These are phyloP conservation scores for Talaromyces sp. DNA, from an alignment of 2,329 filamentous ascomycete species.

Conservation along the genomic window DNA sequence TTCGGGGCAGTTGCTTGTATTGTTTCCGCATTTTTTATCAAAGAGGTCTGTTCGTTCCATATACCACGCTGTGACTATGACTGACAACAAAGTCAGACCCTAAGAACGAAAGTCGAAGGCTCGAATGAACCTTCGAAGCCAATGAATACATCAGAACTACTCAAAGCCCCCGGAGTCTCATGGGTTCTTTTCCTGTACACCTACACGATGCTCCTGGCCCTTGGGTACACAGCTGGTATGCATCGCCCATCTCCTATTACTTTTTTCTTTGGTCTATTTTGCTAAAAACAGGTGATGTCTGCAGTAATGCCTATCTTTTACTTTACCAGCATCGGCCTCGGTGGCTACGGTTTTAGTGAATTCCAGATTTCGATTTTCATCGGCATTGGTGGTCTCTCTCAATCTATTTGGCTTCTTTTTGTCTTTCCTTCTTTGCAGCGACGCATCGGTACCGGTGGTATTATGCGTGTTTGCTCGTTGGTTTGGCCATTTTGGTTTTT, in stretches of 20 bases:
- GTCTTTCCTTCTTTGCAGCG: slow-evolving; percentile 65
- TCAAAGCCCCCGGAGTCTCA: slow-evolving; percentile 61
- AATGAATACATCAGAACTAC: slow-evolving; percentile 38
- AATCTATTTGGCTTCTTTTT: slow-evolving; percentile 67
- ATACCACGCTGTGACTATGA: slow-evolving; percentile 14
- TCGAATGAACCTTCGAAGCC: not conserved
- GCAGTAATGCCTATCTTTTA: slow-evolving; percentile 61
- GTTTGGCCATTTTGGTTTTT: slow-evolving; percentile 61
- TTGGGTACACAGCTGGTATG: slow-evolving; percentile 57
- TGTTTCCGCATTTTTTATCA: slow-evolving; percentile 52
- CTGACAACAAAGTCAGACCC: slow-evolving; percentile 21
- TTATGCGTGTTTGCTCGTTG: slow-evolving; percentile 56
- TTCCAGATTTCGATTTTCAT: slow-evolving; percentile 64
- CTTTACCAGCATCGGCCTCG: slow-evolving; percentile 58
- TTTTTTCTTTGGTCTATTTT: not conserved
- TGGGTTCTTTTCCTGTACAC: slow-evolving; percentile 62
- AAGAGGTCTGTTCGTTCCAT: slow-evolving; percentile 44
- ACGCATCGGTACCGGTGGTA: slow-evolving; percentile 60
- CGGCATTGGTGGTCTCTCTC: slow-evolving; percentile 59
- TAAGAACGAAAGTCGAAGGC: slow-evolving; percentile 21
- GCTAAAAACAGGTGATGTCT: not conserved
- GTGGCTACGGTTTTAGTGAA: slow-evolving; percentile 62
- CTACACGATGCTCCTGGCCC: slow-evolving; percentile 64
- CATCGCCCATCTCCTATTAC: not conserved
- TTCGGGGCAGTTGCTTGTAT: slow-evolving; percentile 54